Percentiles rank a stretch among this genome's conserved stretches.
Evolutionary conservation across 2,329 filamentous ascomycete genomes (phyloP).

Genomic region (Ascochyta viciae-villosae): DNA sequence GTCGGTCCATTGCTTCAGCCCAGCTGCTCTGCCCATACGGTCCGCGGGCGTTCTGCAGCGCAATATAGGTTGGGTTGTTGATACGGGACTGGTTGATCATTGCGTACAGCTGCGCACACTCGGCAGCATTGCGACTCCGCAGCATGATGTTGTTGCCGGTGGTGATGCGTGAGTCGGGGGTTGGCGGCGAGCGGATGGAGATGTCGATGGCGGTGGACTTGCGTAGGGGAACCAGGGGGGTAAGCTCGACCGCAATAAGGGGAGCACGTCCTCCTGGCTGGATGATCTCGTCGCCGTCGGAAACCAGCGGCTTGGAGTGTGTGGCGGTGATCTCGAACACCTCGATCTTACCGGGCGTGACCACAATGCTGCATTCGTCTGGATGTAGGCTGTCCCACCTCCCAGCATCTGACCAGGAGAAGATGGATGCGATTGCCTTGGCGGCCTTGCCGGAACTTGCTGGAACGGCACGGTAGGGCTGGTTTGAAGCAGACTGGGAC

Average conservation of each 20-base stretch:
- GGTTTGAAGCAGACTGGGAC: slow-evolving; percentile 83
- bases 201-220: slow-evolving; percentile 93
- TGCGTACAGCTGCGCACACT: slow-evolving; percentile 82
- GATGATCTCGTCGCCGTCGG: slow-evolving; percentile 50
- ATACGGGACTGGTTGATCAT: slow-evolving; percentile 88
- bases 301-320: slow-evolving; percentile 53
- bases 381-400: slow-evolving; percentile 67
- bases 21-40: slow-evolving; percentile 55
- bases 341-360: slow-evolving; percentile 70
- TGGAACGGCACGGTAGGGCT: slow-evolving; percentile 65
- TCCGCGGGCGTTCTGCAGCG: slow-evolving; percentile 75
- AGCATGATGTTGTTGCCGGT: slow-evolving; percentile 85
- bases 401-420: slow-evolving; percentile 66
- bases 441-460: slow-evolving; percentile 59
- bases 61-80: slow-evolving; percentile 89
- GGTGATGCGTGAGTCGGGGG: slow-evolving; percentile 72
- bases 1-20: slow-evolving; percentile 61
- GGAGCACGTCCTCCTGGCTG: slow-evolving; percentile 53
- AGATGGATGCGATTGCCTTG: slow-evolving; percentile 66
- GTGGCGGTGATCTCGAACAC: slow-evolving; percentile 64
- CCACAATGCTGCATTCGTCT: slow-evolving; percentile 67
- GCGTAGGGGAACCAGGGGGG: slow-evolving; percentile 86
- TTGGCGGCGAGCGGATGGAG: slow-evolving; percentile 87
- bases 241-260: slow-evolving; percentile 79
- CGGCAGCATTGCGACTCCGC: slow-evolving; percentile 76